Evolutionary conservation across 2,329 filamentous ascomycete genomes (phyloP).

Genomic region (Trichophaea hybrida): DNA sequence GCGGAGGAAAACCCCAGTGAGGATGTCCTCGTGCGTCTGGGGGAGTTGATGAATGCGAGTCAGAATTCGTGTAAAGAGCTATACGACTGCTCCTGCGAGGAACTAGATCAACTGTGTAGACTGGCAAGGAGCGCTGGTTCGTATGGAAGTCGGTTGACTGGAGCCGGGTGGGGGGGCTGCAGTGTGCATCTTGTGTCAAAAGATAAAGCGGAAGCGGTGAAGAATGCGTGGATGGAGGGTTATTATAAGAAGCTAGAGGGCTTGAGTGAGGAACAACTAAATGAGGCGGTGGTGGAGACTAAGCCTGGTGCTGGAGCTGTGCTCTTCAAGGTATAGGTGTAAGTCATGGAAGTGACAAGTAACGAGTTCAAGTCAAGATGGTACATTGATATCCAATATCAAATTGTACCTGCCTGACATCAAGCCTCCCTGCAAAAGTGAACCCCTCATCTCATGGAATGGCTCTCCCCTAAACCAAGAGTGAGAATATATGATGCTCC

Average conservation of each 20-base stretch:
- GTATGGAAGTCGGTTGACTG: constrained; percentile 74
- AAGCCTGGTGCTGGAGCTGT: constrained; percentile 58
- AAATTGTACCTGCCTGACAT: too few species aligned
- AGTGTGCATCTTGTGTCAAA: constrained; percentile 83
- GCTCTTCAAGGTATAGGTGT: constrained; percentile 21
- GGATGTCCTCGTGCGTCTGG: constrained; percentile 38
- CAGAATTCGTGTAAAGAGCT: constrained; percentile 74
- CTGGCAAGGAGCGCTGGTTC: constrained; percentile 66
- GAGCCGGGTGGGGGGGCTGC: constrained; percentile 94
- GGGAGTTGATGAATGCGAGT: constrained; percentile 73
- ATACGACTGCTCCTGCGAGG: constrained; percentile 84
- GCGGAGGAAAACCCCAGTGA: constrained; percentile 26
- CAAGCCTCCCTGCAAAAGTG: too few species aligned
- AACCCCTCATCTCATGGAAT: too few species aligned
- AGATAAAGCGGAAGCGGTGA: constrained; percentile 65
- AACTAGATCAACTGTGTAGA: constrained; percentile 76
- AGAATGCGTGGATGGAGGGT: constrained; percentile 58
- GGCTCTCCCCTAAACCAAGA: too few species aligned
- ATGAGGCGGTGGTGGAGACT: constrained; percentile 70
- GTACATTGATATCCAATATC: too few species aligned
- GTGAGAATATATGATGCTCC: too few species aligned
- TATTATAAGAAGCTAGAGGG: constrained; percentile 55
- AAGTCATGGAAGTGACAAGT: too few species aligned
- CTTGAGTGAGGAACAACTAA: constrained; percentile 49
- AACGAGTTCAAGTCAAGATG: too few species aligned